Evolutionary conservation across 164 flowering plant species (phyloP), one percentile per base, ranked within the genome.

Genomic region (Chimonanthus praecox): DNA sequence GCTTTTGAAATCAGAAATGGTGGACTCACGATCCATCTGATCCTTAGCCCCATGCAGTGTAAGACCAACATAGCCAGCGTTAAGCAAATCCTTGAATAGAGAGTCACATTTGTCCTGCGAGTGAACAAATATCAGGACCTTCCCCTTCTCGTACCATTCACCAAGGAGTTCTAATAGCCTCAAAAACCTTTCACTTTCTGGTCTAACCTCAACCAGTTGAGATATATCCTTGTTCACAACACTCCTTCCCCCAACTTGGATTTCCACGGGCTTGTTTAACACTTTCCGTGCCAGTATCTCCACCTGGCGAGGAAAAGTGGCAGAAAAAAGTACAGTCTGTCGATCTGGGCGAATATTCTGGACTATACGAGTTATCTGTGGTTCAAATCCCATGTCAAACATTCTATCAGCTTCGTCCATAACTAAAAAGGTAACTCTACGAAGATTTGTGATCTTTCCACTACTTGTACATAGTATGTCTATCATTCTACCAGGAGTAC

Each of bases 341-440:
- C 97, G 88, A 68, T 91, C 97, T 47, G 98, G 99, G 20, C 91
- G 79, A 16, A 89, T 92, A 83, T 95, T 95, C 78, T 92, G 99
- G 58, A 95, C 93, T 76, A 95, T 92, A 70, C 97, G 81, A 62
- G 99, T 90, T 15, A 95, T 95, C 83, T 95, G 99, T 65, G 98
- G 99, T 82, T 93, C 98, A 82, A 95, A 93, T 49, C 99, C 99
- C 99, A 95, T 90, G 81, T 95, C 99, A 85, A 95, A 95, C 99
- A 95, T 95, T 5, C 97, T 82, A 82, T 94, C 98, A 70, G 97
- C 98, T 85, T 94, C 98, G 83, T 94, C 98, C 97, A 94, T 85
- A 69, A 95, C 99, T 73, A 95, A 80, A 76, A 85, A 95, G 7
- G 99, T 91, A 58, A 93, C 97, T 75, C 96, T 84, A 15, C 98